Conservation (phyloP, 2,329 filamentous ascomycete species). For the Phialocephala subalpina region DNA sequence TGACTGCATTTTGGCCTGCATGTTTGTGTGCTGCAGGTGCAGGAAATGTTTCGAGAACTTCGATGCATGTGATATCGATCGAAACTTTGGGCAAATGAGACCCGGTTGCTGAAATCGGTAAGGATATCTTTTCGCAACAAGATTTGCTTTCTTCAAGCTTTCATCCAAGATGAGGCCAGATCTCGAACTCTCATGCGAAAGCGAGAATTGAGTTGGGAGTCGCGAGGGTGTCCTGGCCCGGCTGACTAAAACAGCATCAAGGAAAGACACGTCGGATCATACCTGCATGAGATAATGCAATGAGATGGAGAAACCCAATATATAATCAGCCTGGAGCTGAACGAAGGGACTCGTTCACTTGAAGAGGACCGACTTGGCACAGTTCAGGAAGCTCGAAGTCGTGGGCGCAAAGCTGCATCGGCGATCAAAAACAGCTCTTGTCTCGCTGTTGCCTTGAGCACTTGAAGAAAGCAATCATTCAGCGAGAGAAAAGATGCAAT, state of each 20-base stretch:
- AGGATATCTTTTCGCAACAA: background rate
- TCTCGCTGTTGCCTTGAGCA: no score
- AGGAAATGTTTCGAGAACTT: background rate
- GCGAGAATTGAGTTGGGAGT: background rate
- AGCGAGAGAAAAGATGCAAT: no score
- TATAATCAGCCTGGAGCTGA: background rate
- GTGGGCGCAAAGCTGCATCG: no score
- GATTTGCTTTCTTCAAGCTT: background rate
- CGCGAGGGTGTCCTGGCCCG: background rate
- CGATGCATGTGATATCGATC: slow-evolving; percentile 3
- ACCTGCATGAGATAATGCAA: background rate
- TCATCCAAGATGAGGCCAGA: background rate
- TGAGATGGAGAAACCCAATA: background rate
- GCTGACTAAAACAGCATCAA: background rate
- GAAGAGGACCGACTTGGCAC: no score
- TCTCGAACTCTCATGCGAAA: background rate
- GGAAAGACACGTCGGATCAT: background rate
- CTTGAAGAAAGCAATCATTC: no score
- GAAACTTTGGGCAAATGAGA: background rate
- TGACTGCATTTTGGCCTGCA: background rate
- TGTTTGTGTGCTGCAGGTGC: background rate
- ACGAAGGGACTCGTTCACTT: no score
- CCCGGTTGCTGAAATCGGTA: background rate
- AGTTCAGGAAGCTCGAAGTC: no score
- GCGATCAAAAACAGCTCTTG: no score